These are phyloP conservation scores for Bipolaris oryzae DNA, from an alignment of 2,329 filamentous ascomycete species.

Conservation along the genomic window DNA sequence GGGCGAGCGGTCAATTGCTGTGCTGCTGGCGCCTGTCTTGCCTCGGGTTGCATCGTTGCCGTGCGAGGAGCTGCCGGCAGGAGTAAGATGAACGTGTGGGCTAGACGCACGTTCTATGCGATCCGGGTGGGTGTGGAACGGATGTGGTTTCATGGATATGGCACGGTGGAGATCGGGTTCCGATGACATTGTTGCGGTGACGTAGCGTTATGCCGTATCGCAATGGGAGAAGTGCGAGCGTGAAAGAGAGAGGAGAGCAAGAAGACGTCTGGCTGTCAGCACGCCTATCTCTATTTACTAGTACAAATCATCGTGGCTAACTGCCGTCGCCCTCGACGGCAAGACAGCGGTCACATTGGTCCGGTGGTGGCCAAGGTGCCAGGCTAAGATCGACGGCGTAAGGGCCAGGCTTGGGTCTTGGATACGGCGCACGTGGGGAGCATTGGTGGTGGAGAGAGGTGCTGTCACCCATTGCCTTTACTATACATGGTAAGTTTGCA, in stretches of 20 bases:
- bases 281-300: not conserved
- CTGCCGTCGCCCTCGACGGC: not conserved
- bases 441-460: conserved; percentile 11
- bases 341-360: conserved; percentile 1
- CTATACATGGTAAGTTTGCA: not conserved
- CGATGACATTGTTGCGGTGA: conserved; percentile 41
- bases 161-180: conserved; percentile 57
- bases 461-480: not conserved
- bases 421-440: conserved; percentile 21
- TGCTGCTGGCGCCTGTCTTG: conserved; percentile 46
- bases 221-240: not conserved
- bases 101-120: conserved; percentile 39
- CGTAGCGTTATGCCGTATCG: not conserved
- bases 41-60: conserved; percentile 18
- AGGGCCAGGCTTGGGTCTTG: conserved; percentile 7
- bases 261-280: not conserved
- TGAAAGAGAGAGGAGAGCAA: too few relatives aligned
- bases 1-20: conserved; percentile 47
- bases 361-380: not conserved
- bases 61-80: conserved; percentile 25
- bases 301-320: not conserved
- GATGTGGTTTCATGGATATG: conserved; percentile 55
- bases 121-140: conserved; percentile 46
- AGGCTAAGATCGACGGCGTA: not conserved
- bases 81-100: conserved; percentile 32